These are phyloP conservation scores for Maudiozyma barnettii DNA, from an alignment of 805 yeast species.

Conservation along the genomic window DNA sequence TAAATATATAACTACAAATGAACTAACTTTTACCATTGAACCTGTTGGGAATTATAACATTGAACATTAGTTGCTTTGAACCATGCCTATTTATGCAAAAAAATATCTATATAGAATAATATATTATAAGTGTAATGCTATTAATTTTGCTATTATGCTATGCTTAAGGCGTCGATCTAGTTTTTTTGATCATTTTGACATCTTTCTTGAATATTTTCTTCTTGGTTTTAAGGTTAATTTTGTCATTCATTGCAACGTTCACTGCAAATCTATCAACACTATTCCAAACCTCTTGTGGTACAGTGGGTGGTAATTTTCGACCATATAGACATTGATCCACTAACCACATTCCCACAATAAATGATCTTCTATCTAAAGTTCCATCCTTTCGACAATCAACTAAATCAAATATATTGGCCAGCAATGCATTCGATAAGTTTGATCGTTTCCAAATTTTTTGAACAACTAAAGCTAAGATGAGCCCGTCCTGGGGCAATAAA, in stretches of 20 bases:
- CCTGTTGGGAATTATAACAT: too few species aligned
- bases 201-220: constrained; percentile 2
- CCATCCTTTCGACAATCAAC: constrained; percentile 66
- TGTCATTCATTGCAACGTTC: constrained; percentile 1
- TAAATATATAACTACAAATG: too few species aligned
- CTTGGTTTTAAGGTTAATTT: not conserved
- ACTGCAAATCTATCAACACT: constrained; percentile 41
- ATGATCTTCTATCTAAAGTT: constrained; percentile 66
- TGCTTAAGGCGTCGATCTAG: not conserved
- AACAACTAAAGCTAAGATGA: constrained; percentile 43
- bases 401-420: constrained; percentile 58
- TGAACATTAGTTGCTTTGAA: too few species aligned
- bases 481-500: constrained; percentile 23
- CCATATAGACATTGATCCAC: constrained; percentile 96
- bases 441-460: constrained; percentile 76
- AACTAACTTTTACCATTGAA: too few species aligned
- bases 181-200: constrained; percentile 2
- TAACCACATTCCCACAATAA: constrained; percentile 95
- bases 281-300: constrained; percentile 68
- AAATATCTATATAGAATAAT: too few species aligned
- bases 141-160: too few species aligned
- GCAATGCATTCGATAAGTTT: constrained; percentile 50
- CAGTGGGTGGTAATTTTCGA: constrained; percentile 66
- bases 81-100: too few species aligned
- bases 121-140: too few species aligned